Conservation (phyloP, 305 asterid species). For the Solanum hybrid region DNA sequence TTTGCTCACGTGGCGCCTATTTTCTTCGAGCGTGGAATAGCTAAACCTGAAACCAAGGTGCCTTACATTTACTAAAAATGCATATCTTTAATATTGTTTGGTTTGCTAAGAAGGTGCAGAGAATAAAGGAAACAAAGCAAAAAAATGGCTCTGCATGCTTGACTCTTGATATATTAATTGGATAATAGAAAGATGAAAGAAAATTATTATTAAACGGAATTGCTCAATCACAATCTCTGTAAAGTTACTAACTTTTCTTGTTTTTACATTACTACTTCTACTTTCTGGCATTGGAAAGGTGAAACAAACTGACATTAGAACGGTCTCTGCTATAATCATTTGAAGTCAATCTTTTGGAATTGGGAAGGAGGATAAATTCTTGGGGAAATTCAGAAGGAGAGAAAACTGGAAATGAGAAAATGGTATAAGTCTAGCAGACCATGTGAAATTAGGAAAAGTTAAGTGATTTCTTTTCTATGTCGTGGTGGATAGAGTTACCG, state of each 20-base stretch:
- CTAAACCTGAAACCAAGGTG: slow-evolving; percentile 87
- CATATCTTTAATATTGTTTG: neutral
- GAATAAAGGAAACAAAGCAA: neutral
- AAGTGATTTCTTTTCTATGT: neutral
- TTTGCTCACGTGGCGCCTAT: slow-evolving; percentile 90
- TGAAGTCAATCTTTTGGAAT: neutral
- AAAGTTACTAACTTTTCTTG: neutral
- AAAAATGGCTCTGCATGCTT: neutral
- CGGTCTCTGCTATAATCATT: neutral
- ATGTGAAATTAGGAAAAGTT: neutral
- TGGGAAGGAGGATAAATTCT: neutral
- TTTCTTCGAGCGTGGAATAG: slow-evolving; percentile 86
- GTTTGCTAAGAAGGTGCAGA: neutral
- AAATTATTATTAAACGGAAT: neutral
- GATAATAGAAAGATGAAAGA: neutral
- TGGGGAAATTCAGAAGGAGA: neutral
- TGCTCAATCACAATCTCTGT: neutral
- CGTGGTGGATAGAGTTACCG: neutral
- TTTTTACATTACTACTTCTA: neutral
- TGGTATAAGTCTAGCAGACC: neutral
- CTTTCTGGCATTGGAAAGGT: neutral
- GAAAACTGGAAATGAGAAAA: neutral
- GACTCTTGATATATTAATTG: neutral
- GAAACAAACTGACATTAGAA: neutral
- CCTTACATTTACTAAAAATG: neutral